Evolutionary conservation across 345 rosid genomes (phyloP).

Genomic region (Salix suchowensis): DNA sequence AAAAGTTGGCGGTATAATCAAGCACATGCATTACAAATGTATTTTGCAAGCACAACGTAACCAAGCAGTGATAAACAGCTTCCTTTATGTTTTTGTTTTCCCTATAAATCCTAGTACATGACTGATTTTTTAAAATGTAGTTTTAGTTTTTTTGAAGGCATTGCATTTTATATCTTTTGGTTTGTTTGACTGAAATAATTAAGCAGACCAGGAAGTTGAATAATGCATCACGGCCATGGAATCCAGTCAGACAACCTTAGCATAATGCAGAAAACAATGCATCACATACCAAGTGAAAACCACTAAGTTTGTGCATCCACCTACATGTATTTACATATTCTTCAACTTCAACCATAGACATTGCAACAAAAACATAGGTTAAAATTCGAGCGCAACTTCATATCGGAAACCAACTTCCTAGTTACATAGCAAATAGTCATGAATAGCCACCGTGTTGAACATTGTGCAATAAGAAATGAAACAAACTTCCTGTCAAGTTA

Average conservation of each 20-base stretch:
- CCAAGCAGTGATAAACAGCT: not conserved
- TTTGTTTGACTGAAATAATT: not conserved
- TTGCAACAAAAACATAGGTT: not conserved
- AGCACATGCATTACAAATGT: no score
- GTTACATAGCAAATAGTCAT: not conserved
- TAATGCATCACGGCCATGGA: not conserved
- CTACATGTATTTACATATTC: not conserved
- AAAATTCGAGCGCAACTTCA: not conserved
- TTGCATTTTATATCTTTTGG: not conserved
- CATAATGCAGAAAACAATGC: not conserved
- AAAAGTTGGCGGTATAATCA: not conserved
- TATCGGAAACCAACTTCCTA: not conserved
- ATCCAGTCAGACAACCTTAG: not conserved
- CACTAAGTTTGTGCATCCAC: not conserved
- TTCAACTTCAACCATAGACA: not conserved
- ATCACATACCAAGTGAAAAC: not conserved
- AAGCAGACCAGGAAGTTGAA: not conserved
- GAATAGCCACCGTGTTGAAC: not conserved
- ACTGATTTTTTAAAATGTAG: not conserved
- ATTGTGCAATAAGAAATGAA: not conserved
- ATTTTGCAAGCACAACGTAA: not conserved
- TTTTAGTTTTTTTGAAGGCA: not conserved
- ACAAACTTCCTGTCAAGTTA: not conserved
- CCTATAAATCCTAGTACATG: not conserved
- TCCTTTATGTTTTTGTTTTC: not conserved